A percentile compares a stretch with the other conserved stretches of the same genome.
These are phyloP conservation scores for Amoeboaphelidium protococcarum DNA, from an alignment of 371 early-diverging fungal genomes.

Conservation along the genomic window DNA sequence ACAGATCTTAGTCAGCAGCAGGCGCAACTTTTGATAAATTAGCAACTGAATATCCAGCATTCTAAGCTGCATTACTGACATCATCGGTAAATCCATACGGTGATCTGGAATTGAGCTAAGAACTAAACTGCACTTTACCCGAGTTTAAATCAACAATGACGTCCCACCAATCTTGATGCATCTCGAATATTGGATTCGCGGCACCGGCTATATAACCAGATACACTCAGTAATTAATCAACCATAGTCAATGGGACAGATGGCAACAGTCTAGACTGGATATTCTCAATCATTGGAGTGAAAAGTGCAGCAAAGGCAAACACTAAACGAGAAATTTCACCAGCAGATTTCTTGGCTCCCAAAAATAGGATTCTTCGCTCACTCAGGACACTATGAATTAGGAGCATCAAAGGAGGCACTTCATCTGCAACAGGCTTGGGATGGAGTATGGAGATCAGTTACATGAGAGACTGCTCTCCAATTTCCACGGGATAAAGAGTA, in stretches of 20 bases:
- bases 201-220: constrained; percentile 88
- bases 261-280: constrained; percentile 74
- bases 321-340: constrained; percentile 82
- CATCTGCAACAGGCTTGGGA: constrained; percentile 6
- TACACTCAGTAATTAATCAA: constrained; percentile 56
- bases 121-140: constrained; percentile 65
- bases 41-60: too few species aligned
- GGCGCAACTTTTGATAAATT: too few species aligned
- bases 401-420: constrained; percentile 16
- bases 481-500: constrained; percentile 56
- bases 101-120: constrained; percentile 4
- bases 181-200: constrained; percentile 76
- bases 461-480: constrained; percentile 67
- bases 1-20: too few species aligned
- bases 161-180: constrained; percentile 83
- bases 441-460: constrained; percentile 37
- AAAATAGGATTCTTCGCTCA: constrained; percentile 72
- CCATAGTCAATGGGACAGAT: constrained; percentile 53
- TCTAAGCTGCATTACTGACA: not conserved
- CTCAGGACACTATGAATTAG: constrained; percentile 64
- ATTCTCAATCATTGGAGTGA: constrained; percentile 54
- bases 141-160: constrained; percentile 71
- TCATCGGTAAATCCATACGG: too few species aligned
- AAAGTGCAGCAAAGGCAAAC: constrained; percentile 65
- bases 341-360: constrained; percentile 66